phyloP scores from a whole-genome alignment of 192 early-diverging fungal species.

The Allomyces macrogynus region DNA sequence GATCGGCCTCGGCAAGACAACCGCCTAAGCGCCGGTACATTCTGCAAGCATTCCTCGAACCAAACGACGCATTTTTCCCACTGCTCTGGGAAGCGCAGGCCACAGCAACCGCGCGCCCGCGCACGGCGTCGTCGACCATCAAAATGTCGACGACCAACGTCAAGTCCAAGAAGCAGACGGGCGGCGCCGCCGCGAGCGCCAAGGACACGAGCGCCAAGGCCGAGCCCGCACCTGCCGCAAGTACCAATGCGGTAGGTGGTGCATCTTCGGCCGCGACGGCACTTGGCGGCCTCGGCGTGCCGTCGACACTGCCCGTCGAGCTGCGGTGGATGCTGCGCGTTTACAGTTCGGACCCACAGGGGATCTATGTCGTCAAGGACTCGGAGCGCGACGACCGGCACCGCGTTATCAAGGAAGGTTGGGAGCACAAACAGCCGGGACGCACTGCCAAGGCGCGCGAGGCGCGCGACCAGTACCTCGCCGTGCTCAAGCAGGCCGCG shows the following conservation, averaged over 20 bases:
- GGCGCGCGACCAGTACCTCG: slow-evolving; percentile 22
- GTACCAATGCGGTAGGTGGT: neutral
- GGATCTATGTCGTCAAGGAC: slow-evolving; percentile 24
- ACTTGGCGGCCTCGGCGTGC: neutral
- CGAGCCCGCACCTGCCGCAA: slow-evolving; percentile 2
- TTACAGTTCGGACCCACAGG: slow-evolving; percentile 22
- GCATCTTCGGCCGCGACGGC: neutral
- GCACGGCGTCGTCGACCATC: neutral
- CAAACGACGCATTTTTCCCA: neutral
- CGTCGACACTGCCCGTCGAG: slow-evolving; percentile 8
- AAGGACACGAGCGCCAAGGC: slow-evolving; percentile 3
- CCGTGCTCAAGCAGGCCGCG: neutral
- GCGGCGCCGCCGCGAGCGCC: slow-evolving; percentile 1
- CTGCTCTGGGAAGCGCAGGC: slow-evolving; percentile 4
- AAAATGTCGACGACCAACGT: slow-evolving; percentile 12
- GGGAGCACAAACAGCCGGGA: slow-evolving; percentile 29
- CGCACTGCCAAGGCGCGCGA: slow-evolving; percentile 25
- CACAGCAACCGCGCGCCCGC: slow-evolving; percentile 1
- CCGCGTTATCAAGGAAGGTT: slow-evolving; percentile 29
- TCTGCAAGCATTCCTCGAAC: slow-evolving; percentile 5
- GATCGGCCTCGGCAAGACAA: slow-evolving; percentile 1
- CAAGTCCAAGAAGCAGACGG: slow-evolving; percentile 18
- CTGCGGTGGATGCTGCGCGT: slow-evolving; percentile 24
- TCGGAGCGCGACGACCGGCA: slow-evolving; percentile 41
- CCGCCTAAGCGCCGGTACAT: slow-evolving; percentile 8